Evolutionary conservation across 2,329 filamentous ascomycete genomes (phyloP).

Genomic region (Cadophora malorum): DNA sequence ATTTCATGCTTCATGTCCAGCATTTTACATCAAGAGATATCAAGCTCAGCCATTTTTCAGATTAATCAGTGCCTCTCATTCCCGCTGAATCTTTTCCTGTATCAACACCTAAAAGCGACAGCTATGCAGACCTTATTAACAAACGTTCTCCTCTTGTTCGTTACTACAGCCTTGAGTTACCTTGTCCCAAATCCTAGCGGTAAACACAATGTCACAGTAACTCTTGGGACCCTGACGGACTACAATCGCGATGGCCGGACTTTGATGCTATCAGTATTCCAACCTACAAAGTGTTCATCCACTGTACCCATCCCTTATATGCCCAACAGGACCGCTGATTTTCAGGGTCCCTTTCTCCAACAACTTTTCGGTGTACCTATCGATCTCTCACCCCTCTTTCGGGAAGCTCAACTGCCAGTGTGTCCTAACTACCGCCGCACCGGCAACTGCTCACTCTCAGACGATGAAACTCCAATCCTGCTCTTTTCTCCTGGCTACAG

Average conservation of each 20-base stretch:
- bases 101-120: background rate
- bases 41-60: background rate
- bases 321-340: background rate
- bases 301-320: background rate
- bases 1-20: background rate
- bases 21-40: background rate
- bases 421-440: background rate
- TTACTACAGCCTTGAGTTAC: background rate
- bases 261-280: background rate
- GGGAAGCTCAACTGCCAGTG: background rate
- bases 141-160: background rate
- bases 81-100: background rate
- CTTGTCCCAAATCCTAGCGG: background rate
- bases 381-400: background rate
- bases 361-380: background rate
- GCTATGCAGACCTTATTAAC: background rate
- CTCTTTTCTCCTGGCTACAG: slow-evolving; percentile 1
- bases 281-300: background rate
- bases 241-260: background rate
- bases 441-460: background rate
- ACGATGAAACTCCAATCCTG: background rate
- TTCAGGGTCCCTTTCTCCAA: background rate
- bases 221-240: background rate
- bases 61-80: background rate
- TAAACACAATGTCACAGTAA: background rate